Evolutionary conservation across 306 rosid genomes (phyloP).

Genomic region (Clitoria ternatea): DNA sequence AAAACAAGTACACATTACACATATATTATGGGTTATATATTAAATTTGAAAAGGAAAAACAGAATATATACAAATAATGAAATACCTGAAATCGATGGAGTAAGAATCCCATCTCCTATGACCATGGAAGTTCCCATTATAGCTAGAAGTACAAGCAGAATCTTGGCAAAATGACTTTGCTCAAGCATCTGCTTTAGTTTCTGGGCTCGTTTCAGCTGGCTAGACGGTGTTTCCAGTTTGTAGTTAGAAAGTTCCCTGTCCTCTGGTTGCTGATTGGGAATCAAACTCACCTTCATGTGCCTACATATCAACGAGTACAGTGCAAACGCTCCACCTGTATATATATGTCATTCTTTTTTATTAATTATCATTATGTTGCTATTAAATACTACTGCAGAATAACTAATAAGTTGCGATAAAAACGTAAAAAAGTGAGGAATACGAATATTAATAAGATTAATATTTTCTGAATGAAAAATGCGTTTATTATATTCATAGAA

Average conservation of each 20-base stretch:
- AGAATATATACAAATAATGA: neutral
- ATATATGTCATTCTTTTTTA: neutral
- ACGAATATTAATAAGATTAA: too few species aligned
- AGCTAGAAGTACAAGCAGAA: conserved; percentile 45
- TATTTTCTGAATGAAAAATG: too few species aligned
- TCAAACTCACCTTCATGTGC: conserved; percentile 46
- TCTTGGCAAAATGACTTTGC: conserved; percentile 27
- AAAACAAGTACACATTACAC: neutral
- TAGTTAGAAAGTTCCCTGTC: conserved; percentile 64
- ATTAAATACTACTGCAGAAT: too few species aligned
- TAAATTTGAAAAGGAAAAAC: neutral
- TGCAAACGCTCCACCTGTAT: conserved; percentile 74
- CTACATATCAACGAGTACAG: conserved; percentile 63
- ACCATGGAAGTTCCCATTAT: conserved; percentile 73
- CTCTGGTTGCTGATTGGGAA: conserved; percentile 71
- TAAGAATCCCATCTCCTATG: conserved; percentile 80
- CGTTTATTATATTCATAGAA: too few species aligned
- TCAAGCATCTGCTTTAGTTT: conserved; percentile 43
- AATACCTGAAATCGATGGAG: conserved; percentile 76
- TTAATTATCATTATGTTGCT: too few species aligned
- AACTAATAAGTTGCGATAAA: too few species aligned
- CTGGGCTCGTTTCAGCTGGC: conserved; percentile 36
- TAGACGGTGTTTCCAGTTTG: conserved; percentile 42
- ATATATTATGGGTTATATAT: too few species aligned
- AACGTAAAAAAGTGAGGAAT: too few species aligned